phyloP scores from a whole-genome alignment of 2,329 filamentous ascomycete genomes.

The Penicillium glabrum region DNA sequence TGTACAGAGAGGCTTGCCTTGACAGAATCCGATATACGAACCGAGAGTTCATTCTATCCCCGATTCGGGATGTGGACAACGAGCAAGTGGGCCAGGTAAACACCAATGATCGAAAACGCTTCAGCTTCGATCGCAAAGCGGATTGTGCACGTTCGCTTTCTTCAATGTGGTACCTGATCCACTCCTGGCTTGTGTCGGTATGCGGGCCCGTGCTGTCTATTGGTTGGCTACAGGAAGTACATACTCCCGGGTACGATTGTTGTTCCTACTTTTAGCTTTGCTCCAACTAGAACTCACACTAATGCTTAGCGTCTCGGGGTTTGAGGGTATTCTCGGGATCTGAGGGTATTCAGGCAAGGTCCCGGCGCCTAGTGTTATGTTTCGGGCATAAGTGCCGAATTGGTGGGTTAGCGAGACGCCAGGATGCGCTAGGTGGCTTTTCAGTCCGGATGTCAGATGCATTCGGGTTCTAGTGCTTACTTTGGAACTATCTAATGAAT shows the following conservation, averaged over 20 bases:
- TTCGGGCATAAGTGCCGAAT: background rate
- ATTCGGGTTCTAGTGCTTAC: background rate
- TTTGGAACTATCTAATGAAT: background rate
- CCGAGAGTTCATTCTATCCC: background rate
- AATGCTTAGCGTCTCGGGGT: background rate
- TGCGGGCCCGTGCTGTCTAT: constrained; percentile 1
- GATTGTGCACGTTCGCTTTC: background rate
- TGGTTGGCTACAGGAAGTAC: constrained; percentile 2
- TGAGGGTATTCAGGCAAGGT: background rate
- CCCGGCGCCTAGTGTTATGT: background rate
- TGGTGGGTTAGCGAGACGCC: background rate
- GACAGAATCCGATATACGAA: background rate
- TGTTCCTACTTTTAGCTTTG: background rate
- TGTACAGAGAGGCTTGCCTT: background rate
- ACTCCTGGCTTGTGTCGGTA: background rate
- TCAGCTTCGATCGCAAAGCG: constrained; percentile 1
- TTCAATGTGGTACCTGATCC: background rate
- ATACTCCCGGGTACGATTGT: constrained; percentile 1
- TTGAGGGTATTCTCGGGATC: too few species aligned
- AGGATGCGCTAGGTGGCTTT: background rate
- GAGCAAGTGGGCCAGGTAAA: background rate
- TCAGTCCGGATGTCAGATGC: background rate
- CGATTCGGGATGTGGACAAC: background rate
- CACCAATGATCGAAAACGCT: background rate
- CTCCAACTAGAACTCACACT: background rate